phyloP scores from a whole-genome alignment of 2,329 filamentous ascomycete species.

The Scytalidium sp. region DNA sequence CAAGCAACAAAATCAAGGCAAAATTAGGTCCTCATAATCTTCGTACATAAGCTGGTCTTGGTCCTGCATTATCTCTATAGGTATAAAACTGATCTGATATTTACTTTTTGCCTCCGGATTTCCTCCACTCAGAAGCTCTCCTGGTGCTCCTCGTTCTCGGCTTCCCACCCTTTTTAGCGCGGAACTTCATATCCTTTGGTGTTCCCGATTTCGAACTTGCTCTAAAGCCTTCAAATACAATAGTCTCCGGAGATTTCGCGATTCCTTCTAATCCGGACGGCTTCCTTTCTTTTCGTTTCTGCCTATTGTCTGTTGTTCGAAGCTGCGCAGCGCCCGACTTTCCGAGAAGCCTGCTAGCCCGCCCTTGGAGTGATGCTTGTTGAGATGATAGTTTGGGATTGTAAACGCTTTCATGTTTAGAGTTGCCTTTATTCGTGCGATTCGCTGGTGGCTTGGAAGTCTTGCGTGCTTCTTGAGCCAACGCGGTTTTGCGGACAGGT shows the following conservation, averaged over 20 bases:
- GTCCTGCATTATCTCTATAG: too few relatives aligned
- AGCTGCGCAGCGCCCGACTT: conserved; percentile 55
- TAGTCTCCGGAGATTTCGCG: conserved; percentile 58
- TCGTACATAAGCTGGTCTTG: too few relatives aligned
- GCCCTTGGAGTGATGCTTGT: conserved; percentile 68
- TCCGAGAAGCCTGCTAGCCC: conserved; percentile 71
- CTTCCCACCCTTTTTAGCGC: conserved; percentile 44
- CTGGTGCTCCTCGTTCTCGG: conserved; percentile 32
- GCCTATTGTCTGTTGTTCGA: conserved; percentile 21
- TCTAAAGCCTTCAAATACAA: conserved; percentile 80
- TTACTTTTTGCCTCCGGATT: conserved; percentile 31
- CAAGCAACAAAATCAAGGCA: too few relatives aligned
- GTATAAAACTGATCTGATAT: background rate
- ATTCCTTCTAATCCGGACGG: conserved; percentile 27
- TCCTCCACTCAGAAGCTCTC: conserved; percentile 33
- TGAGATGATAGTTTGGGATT: conserved; percentile 68
- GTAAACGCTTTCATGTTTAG: conserved; percentile 42
- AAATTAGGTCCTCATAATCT: too few relatives aligned
- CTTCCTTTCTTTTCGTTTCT: conserved; percentile 5
- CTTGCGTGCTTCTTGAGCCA: conserved; percentile 13
- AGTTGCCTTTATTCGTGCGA: conserved; percentile 34
- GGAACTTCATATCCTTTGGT: conserved; percentile 59
- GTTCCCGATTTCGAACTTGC: conserved; percentile 65
- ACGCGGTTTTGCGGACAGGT: conserved; percentile 34
- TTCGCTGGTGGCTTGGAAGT: conserved; percentile 11